A percentile compares a stretch with the other conserved stretches of the same genome.
phyloP scores from a whole-genome alignment of 2,329 filamentous ascomycete genomes.

The Pseudonectria foliicola region DNA sequence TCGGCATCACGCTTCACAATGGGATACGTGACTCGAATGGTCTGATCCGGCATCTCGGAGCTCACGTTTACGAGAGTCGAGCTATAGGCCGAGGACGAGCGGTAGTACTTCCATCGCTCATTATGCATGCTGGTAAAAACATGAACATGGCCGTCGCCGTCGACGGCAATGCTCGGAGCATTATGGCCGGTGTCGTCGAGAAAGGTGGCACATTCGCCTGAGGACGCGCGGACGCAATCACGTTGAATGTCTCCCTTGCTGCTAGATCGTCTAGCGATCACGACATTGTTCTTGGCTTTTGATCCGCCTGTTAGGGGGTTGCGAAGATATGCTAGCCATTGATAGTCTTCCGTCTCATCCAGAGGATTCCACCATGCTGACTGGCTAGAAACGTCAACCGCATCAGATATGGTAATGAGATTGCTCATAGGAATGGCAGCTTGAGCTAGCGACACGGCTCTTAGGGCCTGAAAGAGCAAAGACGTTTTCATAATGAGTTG shows the following conservation, averaged over 20 bases:
- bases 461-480: no score
- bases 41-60: conserved; percentile 15
- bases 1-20: conserved; percentile 10
- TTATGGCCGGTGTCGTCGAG: conserved; percentile 18
- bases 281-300: conserved; percentile 18
- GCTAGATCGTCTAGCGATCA: conserved; percentile 15
- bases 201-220: conserved; percentile 14
- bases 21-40: conserved; percentile 11
- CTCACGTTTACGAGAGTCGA: conserved; percentile 14
- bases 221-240: conserved; percentile 15
- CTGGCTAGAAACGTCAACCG: conserved; percentile 16
- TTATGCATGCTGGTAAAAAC: conserved; percentile 24
- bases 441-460: no score
- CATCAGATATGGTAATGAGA: conserved; percentile 10
- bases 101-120: conserved; percentile 19
- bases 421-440: conserved; percentile 7
- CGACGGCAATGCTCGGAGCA: conserved; percentile 13
- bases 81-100: conserved; percentile 14
- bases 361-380: conserved; percentile 21
- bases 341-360: conserved; percentile 18
- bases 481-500: no score
- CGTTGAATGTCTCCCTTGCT: conserved; percentile 12
- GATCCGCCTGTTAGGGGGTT: conserved; percentile 16
- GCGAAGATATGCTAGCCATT: conserved; percentile 16
- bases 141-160: conserved; percentile 20